Base-by-base conservation (phyloP, 108 stramenopile species). In the Cyclotella cryptica region DNA sequence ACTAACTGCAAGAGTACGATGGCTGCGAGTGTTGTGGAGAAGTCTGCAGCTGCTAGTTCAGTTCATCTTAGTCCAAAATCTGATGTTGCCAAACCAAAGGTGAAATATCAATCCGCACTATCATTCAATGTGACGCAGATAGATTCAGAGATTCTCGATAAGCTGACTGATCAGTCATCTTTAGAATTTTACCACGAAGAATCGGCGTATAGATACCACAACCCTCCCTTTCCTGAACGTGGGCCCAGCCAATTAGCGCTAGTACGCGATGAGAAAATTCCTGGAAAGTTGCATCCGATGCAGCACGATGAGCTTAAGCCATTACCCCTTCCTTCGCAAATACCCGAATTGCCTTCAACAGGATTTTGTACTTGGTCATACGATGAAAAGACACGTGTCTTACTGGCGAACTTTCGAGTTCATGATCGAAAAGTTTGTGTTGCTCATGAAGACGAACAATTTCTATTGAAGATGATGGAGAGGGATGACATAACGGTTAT, bases 401-500 rank as follows among this genome's bases (percentile, higher is more conserved):
- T 89, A 1, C 57, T 78, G 2, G 92, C 85, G 27, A 83, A 88
- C 30, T 90, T 93, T 67, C 40, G 71, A 24, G 27, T 24, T 9
- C 15, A 47, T 1, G 42, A 28, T 15, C 22, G 35, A 35, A 35
- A n/a, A 57, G 46, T 27, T 28, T 60, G 21, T 26, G 35, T 81
- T 4, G 21, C 35, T 30, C 43, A 10, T 13, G 77, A 72, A 41
- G 89, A 89, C 65, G 67, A 87, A 59, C 21, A 40, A 5, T 88
- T 87, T 62, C 75, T 93, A 24, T 67, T 90, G 19, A 35, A 67
- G 29, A 88, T 90, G 79, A 83, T 89, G 85, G 92, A 90, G 58
- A 47, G 90, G 59, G 79, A 86, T 61, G 92, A 93, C 55, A 77
- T 93, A 17, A 87, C 90, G 13, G 84, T 93, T 19, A 74, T 93